Conservation (phyloP, 371 early-diverging fungal species). For the Mortierella sp. region DNA sequence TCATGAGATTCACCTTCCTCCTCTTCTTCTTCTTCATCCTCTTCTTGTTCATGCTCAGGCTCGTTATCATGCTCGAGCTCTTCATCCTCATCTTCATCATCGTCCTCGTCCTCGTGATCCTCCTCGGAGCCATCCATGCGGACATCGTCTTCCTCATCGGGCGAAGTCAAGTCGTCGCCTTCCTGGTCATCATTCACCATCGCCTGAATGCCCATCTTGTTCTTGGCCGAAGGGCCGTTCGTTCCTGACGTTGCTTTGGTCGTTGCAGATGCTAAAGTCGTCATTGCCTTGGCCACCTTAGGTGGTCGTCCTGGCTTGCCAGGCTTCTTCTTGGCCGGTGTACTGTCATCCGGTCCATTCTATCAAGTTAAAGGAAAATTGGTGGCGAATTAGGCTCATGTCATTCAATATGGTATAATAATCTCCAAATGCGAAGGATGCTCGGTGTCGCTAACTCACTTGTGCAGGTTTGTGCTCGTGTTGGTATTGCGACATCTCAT, state of each 20-base stretch:
- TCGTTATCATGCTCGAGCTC: neutral
- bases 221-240: slow-evolving; percentile 8
- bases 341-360: slow-evolving; percentile 13
- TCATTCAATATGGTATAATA: neutral
- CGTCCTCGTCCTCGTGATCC: slow-evolving; percentile 14
- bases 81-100: neutral
- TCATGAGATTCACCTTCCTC: slow-evolving; percentile 20
- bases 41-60: neutral
- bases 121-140: slow-evolving; percentile 30
- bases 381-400: neutral
- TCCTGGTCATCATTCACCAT: slow-evolving; percentile 30
- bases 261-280: slow-evolving; percentile 10
- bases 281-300: slow-evolving; percentile 20
- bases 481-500: slow-evolving; percentile 41
- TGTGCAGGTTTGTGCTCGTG: slow-evolving; percentile 24
- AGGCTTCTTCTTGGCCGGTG: slow-evolving; percentile 29
- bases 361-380: neutral
- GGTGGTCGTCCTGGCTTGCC: slow-evolving; percentile 44
- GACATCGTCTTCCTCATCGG: slow-evolving; percentile 42
- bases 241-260: slow-evolving; percentile 14
- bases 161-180: slow-evolving; percentile 23
- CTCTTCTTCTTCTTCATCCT: slow-evolving; percentile 19
- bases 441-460: slow-evolving; percentile 1
- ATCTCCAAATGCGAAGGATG: no score
- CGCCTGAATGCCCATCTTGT: slow-evolving; percentile 31